Evolutionary conservation across 192 early-diverging fungal species (phyloP).

Genomic region (Dispira simplex): DNA sequence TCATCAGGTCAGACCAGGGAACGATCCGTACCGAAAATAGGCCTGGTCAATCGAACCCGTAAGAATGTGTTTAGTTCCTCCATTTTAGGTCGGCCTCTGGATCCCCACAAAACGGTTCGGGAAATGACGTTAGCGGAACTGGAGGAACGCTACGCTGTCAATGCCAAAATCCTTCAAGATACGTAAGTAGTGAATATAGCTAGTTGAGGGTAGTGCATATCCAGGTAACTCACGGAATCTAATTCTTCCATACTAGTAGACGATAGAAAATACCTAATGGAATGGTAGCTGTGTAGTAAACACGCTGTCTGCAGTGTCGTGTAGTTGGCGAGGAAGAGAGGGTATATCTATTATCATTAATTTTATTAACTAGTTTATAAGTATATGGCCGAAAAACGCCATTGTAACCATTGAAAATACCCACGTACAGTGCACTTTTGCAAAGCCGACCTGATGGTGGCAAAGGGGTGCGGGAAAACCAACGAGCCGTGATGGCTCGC

Average conservation of each 20-base stretch:
- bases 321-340: too few relatives aligned
- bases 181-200: background rate
- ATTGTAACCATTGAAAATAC: too few relatives aligned
- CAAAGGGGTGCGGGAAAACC: too few relatives aligned
- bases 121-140: background rate
- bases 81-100: background rate
- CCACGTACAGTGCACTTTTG: too few relatives aligned
- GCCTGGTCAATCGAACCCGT: conserved; percentile 1
- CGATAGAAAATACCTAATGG: background rate
- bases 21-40: too few relatives aligned
- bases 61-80: conserved; percentile 10
- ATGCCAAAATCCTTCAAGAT: background rate
- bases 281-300: background rate
- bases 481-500: too few relatives aligned
- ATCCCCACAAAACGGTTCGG: background rate
- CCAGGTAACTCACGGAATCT: background rate
- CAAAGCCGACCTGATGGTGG: too few relatives aligned
- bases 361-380: too few relatives aligned
- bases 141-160: background rate
- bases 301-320: too few relatives aligned
- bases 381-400: too few relatives aligned
- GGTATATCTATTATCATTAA: too few relatives aligned
- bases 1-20: too few relatives aligned
- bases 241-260: background rate
- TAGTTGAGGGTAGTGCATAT: background rate